phyloP scores from a whole-genome alignment of 768 basidiomycete species.

The Naganishia friedmannii region DNA sequence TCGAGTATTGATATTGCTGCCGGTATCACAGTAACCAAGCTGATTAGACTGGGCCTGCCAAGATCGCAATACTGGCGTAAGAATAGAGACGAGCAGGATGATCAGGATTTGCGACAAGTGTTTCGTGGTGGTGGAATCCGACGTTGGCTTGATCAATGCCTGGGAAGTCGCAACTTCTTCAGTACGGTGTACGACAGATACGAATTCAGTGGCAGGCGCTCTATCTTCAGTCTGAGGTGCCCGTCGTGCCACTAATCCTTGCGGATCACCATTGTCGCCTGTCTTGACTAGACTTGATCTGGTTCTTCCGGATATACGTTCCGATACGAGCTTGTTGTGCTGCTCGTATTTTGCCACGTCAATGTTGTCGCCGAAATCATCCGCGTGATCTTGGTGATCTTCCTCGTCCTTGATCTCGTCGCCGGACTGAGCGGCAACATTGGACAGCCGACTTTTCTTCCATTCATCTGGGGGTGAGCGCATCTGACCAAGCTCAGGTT shows the following conservation, averaged over 20 bases:
- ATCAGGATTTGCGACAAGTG: conserved; percentile 33
- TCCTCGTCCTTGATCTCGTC: background rate
- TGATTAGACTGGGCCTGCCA: conserved; percentile 18
- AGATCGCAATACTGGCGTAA: conserved; percentile 18
- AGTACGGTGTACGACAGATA: background rate
- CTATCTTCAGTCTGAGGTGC: background rate
- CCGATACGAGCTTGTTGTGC: conserved; percentile 6
- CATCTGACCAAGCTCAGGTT: conserved; percentile 20
- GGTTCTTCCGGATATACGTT: background rate
- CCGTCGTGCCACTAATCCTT: background rate
- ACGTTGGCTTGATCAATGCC: background rate
- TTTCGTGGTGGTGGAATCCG: conserved; percentile 1
- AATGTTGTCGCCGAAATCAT: background rate
- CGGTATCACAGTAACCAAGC: conserved; percentile 53
- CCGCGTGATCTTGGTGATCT: background rate
- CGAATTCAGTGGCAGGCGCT: background rate
- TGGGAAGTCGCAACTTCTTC: background rate
- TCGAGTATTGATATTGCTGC: conserved; percentile 38
- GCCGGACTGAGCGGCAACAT: conserved; percentile 6
- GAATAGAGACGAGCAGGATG: conserved; percentile 36
- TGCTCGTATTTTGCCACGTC: conserved; percentile 20
- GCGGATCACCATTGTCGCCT: background rate
- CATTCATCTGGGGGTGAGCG: conserved; percentile 22
- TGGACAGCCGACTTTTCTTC: conserved; percentile 21
- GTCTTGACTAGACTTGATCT: background rate